Percentiles rank a stretch among this genome's conserved stretches.
These are phyloP conservation scores for Gelatoporia subvermispora DNA, from an alignment of 768 basidiomycete species.

Conservation along the genomic window DNA sequence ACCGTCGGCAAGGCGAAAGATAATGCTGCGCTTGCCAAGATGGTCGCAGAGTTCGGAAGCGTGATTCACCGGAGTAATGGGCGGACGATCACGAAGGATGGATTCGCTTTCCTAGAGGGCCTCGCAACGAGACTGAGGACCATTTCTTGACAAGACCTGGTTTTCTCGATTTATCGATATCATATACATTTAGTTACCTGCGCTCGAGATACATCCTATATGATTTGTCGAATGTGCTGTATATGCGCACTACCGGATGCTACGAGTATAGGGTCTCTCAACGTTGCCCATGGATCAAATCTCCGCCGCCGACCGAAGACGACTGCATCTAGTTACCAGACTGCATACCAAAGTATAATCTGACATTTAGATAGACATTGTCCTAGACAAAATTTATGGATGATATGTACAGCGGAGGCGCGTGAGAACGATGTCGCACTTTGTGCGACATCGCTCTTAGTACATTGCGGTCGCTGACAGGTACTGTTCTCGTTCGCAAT, in stretches of 20 bases:
- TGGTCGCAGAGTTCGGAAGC: constrained; percentile 67
- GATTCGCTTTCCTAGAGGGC: constrained; percentile 63
- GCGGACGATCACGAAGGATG: constrained; percentile 74
- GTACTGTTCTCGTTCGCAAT: no score
- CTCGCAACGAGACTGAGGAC: constrained; percentile 48
- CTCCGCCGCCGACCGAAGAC: background rate
- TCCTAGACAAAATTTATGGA: background rate
- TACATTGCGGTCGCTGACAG: no score
- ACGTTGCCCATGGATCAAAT: background rate
- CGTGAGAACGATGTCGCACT: background rate
- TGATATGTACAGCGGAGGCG: background rate
- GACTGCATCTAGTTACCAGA: no score
- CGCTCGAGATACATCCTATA: background rate
- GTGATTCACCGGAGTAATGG: constrained; percentile 66
- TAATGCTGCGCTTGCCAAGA: constrained; percentile 54
- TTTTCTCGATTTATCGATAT: background rate
- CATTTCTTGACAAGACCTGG: constrained; percentile 25
- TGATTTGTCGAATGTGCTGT: background rate
- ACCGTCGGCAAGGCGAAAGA: constrained; percentile 48
- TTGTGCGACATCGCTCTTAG: no score
- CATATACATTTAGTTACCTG: no score
- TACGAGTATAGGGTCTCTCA: background rate
- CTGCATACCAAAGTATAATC: no score
- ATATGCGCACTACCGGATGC: no score
- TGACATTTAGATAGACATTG: no score